Evolutionary conservation across 2,329 filamentous ascomycete species (phyloP), one percentile per base, ranked within the genome.

Genomic region (Clathrospora elynae): DNA sequence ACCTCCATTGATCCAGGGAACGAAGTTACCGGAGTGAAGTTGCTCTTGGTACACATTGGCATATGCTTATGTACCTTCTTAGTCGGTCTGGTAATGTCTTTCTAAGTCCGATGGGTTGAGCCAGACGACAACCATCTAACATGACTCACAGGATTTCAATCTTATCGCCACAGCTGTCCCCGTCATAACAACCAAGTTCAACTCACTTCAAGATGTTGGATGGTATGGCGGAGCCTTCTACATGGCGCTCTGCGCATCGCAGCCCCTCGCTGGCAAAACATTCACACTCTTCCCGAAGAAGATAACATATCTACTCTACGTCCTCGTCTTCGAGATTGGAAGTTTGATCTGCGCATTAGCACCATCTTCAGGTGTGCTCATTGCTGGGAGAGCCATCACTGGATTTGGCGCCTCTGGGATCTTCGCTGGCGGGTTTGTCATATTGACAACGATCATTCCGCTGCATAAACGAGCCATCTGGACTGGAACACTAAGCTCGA

Each of bases 321-420:
- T 44, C 13, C 24, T 30, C 7, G 17, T 44, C 16, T 44, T 44
- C 16, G 71, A 74, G 47, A 9, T 72, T 8, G 73, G 72, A 2
- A 67, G 59, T 14, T 35, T 71, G 16, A 57, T 75, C 26, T 42
- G 42, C 23, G 71, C 12, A 2, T 73, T 75, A 2, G 48, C 48
- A 14, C 73, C 73, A 2, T 73, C 61, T 38, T 74, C 71, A 11
- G 61, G 46, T 5, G 69, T 72, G 10, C 55, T 78, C 20, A 75
- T 78, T 40, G 57, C 75, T 30, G 75, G 75, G 2, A 63, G 75
- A 37, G 73, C 72, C 0, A 58, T 78, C 14, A 64, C 73, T 20
- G 75, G 75, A n/a, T 36, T 75, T 2, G 75, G 74, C 1, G 63
- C 64, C 3, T 73, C 72, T n/a, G 75, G 75, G 9, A 68, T 77